A percentile compares a stretch with the other conserved stretches of the same genome.
phyloP scores from a whole-genome alignment of 768 basidiomycete genomes.

The Mrakia gelida region DNA sequence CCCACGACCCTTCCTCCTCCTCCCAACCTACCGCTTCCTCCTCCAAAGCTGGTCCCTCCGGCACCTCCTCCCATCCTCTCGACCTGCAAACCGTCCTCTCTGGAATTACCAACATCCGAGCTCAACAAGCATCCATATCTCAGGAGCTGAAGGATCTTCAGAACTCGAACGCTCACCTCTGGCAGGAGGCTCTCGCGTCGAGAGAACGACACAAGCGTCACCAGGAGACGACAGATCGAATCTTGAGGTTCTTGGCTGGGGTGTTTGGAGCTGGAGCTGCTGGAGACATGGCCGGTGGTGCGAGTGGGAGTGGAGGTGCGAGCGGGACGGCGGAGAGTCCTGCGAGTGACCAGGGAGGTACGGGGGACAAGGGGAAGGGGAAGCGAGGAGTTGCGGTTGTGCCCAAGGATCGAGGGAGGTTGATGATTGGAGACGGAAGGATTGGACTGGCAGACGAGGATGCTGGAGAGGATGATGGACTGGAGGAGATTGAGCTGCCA shows the following conservation, averaged over 20 bases:
- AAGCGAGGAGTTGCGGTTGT: slow-evolving; percentile 13
- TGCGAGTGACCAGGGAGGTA: neutral
- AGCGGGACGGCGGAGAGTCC: neutral
- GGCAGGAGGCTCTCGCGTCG: slow-evolving; percentile 80
- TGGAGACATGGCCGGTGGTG: slow-evolving; percentile 25
- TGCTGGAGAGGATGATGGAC: neutral
- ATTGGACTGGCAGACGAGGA: slow-evolving; percentile 15
- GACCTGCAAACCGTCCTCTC: slow-evolving; percentile 75
- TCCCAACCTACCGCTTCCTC: slow-evolving; percentile 1
- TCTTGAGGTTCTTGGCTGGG: slow-evolving; percentile 88
- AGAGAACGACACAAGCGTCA: slow-evolving; percentile 82
- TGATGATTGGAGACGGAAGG: slow-evolving; percentile 26
- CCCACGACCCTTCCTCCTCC: slow-evolving; percentile 3
- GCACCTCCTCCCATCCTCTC: slow-evolving; percentile 44
- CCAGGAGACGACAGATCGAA: slow-evolving; percentile 91
- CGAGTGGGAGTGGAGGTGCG: neutral
- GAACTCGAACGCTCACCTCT: slow-evolving; percentile 78
- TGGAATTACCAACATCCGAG: slow-evolving; percentile 79
- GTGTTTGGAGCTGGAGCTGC: slow-evolving; percentile 56
- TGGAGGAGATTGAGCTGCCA: slow-evolving; percentile 20
- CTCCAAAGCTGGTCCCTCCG: slow-evolving; percentile 23
- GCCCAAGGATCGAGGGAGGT: slow-evolving; percentile 17
- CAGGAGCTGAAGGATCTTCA: slow-evolving; percentile 83
- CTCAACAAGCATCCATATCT: slow-evolving; percentile 88
- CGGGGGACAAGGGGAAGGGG: neutral